Percentiles rank a stretch among this genome's conserved stretches.
Evolutionary conservation across 352 stramenopile genomes (phyloP).

Genomic region (Globisporangium alternatum): DNA sequence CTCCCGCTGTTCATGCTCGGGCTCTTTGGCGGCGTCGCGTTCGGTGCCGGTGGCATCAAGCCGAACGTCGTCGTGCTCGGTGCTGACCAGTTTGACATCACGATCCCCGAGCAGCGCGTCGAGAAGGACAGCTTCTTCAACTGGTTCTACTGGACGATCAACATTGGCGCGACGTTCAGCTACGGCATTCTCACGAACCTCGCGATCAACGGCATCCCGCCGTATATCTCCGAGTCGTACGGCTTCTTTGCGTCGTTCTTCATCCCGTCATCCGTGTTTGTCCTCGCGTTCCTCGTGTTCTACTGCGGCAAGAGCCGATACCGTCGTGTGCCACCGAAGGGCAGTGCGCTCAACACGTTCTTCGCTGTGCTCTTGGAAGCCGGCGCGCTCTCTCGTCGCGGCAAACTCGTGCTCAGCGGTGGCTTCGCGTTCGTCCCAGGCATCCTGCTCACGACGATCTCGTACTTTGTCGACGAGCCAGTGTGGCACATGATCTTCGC

Average conservation of each 20-base stretch:
- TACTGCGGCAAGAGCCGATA: constrained; percentile 64
- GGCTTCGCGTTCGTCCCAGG: constrained; percentile 65
- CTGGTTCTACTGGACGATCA: constrained; percentile 94
- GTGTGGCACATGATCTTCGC: constrained; percentile 59
- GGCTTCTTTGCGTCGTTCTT: constrained; percentile 89
- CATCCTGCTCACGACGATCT: constrained; percentile 74
- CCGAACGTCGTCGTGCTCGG: constrained; percentile 75
- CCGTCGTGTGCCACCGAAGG: constrained; percentile 66
- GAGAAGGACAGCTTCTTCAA: constrained; percentile 92
- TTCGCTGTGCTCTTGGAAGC: constrained; percentile 68
- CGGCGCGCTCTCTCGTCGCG: constrained; percentile 42
- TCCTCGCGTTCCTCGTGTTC: constrained; percentile 79
- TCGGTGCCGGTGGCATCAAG: constrained; percentile 74
- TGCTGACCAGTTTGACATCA: constrained; percentile 80
- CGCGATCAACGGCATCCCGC: constrained; percentile 85
- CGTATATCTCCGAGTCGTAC: constrained; percentile 75
- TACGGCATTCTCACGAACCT: constrained; percentile 90
- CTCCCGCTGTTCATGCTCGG: constrained; percentile 74
- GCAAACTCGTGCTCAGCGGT: constrained; percentile 75
- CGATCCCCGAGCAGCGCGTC: constrained; percentile 54
- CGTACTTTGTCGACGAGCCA: constrained; percentile 73
- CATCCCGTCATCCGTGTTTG: constrained; percentile 80
- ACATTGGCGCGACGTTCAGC: constrained; percentile 89
- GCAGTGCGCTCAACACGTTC: constrained; percentile 71
- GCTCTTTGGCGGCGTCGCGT: constrained; percentile 75